Percentiles rank a stretch among this genome's conserved stretches.
These are phyloP conservation scores for Diaporthe citriasiana DNA, from an alignment of 2,329 filamentous ascomycete genomes.

Conservation along the genomic window DNA sequence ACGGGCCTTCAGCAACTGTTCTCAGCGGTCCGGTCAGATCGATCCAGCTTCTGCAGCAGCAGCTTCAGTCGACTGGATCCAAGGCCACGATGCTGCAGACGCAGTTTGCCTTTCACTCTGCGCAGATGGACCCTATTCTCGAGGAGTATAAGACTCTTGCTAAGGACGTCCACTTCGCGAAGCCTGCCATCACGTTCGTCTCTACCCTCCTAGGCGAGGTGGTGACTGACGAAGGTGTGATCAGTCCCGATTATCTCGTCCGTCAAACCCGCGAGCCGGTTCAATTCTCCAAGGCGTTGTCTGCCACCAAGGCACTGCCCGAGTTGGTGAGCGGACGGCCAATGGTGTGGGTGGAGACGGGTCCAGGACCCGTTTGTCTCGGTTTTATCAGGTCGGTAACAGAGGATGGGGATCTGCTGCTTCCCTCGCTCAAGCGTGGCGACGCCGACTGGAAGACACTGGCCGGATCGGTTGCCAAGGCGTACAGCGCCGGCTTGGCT, in stretches of 20 bases:
- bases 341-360: constrained; percentile 9
- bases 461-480: not conserved
- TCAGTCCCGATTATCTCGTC: constrained; percentile 53
- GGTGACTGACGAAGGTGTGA: constrained; percentile 54
- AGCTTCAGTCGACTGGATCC: constrained; percentile 50
- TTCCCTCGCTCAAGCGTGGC: not conserved
- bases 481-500: constrained; percentile 8
- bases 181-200: not conserved
- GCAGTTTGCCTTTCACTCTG: constrained; percentile 67
- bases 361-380: not conserved
- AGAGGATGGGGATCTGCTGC: not conserved
- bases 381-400: not conserved
- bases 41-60: constrained; percentile 60
- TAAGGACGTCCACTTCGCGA: not conserved
- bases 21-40: constrained; percentile 63
- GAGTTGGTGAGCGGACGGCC: not conserved
- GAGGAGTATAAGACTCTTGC: not conserved
- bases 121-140: constrained; percentile 67
- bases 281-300: constrained; percentile 49
- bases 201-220: constrained; percentile 51
- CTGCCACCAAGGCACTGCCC: not conserved
- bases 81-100: constrained; percentile 63
- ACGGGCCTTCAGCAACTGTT: constrained; percentile 80
- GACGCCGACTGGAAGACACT: constrained; percentile 15
- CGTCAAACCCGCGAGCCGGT: constrained; percentile 60